Percentiles rank a stretch among this genome's conserved stretches.
Evolutionary conservation across 176 grass and related monocot species (phyloP).

Genomic region (Oryza glaberrima): DNA sequence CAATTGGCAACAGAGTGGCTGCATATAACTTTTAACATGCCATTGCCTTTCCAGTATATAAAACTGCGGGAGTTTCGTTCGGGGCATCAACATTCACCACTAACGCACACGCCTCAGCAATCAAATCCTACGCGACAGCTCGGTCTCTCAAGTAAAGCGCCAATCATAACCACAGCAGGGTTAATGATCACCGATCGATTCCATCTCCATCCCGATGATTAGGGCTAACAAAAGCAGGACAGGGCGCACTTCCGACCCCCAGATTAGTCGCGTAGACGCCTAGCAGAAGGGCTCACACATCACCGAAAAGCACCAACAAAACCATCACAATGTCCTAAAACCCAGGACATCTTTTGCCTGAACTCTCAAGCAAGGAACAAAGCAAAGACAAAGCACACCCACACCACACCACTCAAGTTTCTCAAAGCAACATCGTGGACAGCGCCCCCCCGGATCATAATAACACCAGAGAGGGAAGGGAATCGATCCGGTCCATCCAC

Average conservation of each 20-base stretch:
- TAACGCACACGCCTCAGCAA: neutral
- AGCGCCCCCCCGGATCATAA: constrained; percentile 35
- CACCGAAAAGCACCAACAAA: neutral
- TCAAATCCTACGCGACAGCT: constrained; percentile 20
- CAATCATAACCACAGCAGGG: constrained; percentile 41
- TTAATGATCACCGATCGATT: constrained; percentile 32
- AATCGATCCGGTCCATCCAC: neutral
- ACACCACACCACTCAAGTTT: neutral
- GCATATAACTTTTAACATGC: neutral
- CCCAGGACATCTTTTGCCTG: constrained; percentile 34
- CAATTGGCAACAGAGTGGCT: neutral
- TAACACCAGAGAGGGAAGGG: constrained; percentile 7
- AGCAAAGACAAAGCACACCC: constrained; percentile 10
- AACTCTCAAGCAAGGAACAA: constrained; percentile 48
- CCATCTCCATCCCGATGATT: constrained; percentile 4
- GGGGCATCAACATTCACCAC: neutral
- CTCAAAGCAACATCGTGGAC: constrained; percentile 18
- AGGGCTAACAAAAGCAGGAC: constrained; percentile 33
- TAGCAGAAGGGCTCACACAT: constrained; percentile 17
- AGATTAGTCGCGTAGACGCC: neutral
- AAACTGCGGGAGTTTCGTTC: neutral
- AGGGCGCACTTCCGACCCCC: neutral
- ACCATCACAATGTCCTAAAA: constrained; percentile 11
- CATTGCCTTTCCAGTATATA: neutral
- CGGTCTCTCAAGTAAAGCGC: constrained; percentile 48